Evolutionary conservation across 176 grass and related monocot genomes (phyloP).

Genomic region (Cenchrus purpureus): DNA sequence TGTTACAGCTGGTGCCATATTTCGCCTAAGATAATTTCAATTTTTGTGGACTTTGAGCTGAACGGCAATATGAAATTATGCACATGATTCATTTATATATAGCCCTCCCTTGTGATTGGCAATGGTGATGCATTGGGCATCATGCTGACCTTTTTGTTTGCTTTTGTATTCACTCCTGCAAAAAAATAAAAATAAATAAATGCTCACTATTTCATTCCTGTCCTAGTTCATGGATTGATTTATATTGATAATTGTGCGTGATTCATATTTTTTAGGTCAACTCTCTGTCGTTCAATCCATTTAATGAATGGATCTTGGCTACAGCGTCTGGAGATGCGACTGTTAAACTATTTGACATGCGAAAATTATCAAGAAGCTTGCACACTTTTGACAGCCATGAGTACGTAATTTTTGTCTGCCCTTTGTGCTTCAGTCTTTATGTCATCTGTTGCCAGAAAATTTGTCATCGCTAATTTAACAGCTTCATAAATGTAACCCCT

Average conservation of each 20-base stretch:
- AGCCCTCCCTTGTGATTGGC: not conserved
- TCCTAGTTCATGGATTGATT: not conserved
- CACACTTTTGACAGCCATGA: slow-evolving; percentile 80
- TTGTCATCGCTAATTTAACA: not conserved
- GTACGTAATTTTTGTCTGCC: slow-evolving; percentile 41
- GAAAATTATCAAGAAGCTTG: slow-evolving; percentile 80
- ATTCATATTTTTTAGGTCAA: slow-evolving; percentile 62
- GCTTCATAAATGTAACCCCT: not conserved
- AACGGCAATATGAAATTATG: not conserved
- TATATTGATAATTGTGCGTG: slow-evolving; percentile 18
- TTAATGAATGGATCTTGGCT: slow-evolving; percentile 95
- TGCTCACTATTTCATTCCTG: not conserved
- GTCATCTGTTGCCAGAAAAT: not conserved
- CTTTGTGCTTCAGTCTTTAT: not conserved
- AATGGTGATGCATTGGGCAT: not conserved
- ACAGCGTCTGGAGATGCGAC: slow-evolving; percentile 88
- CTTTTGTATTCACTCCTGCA: slow-evolving; percentile 8
- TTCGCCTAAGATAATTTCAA: not conserved
- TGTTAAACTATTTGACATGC: slow-evolving; percentile 84
- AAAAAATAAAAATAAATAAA: not conserved
- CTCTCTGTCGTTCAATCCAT: slow-evolving; percentile 94
- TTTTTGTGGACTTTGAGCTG: not conserved
- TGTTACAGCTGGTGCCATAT: not conserved
- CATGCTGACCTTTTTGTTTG: slow-evolving; percentile 14
- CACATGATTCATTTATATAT: not conserved